Evolutionary conservation across 108 stramenopile genomes (phyloP), one percentile per base, ranked within the genome.

Genomic region (Stephanodiscus minutulus): DNA sequence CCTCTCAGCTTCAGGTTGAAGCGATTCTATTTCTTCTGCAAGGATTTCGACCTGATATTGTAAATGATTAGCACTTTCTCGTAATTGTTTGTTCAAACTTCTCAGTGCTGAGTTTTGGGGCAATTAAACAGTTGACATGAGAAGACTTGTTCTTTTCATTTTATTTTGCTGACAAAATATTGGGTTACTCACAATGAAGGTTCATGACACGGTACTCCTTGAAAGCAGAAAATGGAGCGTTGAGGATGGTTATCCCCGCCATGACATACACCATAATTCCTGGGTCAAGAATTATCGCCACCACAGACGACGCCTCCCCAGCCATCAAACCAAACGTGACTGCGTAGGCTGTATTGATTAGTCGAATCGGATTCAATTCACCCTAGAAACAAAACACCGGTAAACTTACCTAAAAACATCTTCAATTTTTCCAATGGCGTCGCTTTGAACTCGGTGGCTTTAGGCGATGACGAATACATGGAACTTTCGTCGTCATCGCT

Each of bases 191-290:
- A 52, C 50, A 52, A 24, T 7, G n/a, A 52, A 20, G 6, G 8
- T 52, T 52, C 20, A 52, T 52, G 20, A 52, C 20, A 52, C 20
- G 20, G 24, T 52, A 52, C 9, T 52, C 50, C n/a, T 52, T 52
- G 18, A 24, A 52, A 20, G 13, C 6, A 24, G 50, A 21, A 7
- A 24, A 7, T 20, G 7, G 50, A 20, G 13, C 17, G 24, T 52
- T 21, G 50, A 24, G 7, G 5, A 52, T 10, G 50, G 22, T 24
- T 24, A 52, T 24, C 5, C 50, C 50, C 50, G 22, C 50, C 50
- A 52, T 52, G n/a, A 52, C 9, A 24, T 24, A 52, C 22, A 52
- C 50, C 9, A 24, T 24, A 52, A 7, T 52, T 52, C 5, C 50
- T 52, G 50, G 50, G 20, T 21, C 50, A 24, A 52, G 20, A 24